Evolutionary conservation across 345 rosid genomes (phyloP).

Genomic region (Sisymbrium irio): DNA sequence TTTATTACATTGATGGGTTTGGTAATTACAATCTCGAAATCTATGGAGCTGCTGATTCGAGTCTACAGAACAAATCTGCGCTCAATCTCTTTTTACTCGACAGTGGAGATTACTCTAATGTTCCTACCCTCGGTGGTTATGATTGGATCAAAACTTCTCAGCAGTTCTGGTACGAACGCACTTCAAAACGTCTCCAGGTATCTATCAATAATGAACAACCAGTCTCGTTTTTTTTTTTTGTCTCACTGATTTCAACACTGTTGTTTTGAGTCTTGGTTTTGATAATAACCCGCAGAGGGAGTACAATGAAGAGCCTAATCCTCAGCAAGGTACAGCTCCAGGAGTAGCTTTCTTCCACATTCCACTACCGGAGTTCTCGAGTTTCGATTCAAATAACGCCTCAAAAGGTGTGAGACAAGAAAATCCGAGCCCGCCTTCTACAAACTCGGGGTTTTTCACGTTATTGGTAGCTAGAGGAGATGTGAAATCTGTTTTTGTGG

Average conservation of each 20-base stretch:
- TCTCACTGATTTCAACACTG: not conserved
- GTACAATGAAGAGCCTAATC: slow-evolving; percentile 54
- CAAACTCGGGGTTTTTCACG: too few relatives aligned
- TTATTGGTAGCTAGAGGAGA: slow-evolving; percentile 59
- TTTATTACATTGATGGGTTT: too few relatives aligned
- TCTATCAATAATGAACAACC: not conserved
- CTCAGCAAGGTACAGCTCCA: slow-evolving; percentile 36
- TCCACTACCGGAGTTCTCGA: too few relatives aligned
- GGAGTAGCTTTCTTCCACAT: too few relatives aligned
- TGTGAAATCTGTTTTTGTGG: slow-evolving; percentile 82
- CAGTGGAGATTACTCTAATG: slow-evolving; percentile 58
- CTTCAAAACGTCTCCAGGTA: slow-evolving; percentile 77
- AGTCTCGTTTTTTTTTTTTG: not conserved
- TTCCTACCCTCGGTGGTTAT: slow-evolving; percentile 53
- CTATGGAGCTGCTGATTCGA: too few relatives aligned
- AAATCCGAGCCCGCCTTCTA: too few relatives aligned
- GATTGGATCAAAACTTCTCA: slow-evolving; percentile 88
- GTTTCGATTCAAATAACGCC: too few relatives aligned
- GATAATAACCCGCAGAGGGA: slow-evolving; percentile 43
- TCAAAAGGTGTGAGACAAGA: too few relatives aligned
- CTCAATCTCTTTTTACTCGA: too few relatives aligned
- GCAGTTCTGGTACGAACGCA: slow-evolving; percentile 77
- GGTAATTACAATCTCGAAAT: too few relatives aligned
- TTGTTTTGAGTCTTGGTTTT: not conserved
- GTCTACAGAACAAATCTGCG: too few relatives aligned